Evolutionary conservation across 2,329 filamentous ascomycete genomes (phyloP).

Genomic region (Lecanoromycetidae sp.): DNA sequence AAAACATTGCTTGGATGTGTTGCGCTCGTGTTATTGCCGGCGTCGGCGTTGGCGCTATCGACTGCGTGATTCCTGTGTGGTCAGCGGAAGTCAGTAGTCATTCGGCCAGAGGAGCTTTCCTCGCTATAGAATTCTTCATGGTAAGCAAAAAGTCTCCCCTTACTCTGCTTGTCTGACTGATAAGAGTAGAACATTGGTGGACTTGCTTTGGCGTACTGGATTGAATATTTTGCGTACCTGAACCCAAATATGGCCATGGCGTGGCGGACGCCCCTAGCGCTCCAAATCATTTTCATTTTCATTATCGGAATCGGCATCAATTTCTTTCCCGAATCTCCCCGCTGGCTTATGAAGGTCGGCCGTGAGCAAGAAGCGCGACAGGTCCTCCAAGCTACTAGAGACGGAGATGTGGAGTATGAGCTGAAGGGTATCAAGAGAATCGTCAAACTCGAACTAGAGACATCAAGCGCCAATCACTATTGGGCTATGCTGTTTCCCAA

Average conservation of each 20-base stretch:
- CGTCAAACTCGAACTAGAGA: constrained; percentile 19
- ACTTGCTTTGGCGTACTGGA: constrained; percentile 20
- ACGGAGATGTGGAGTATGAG: constrained; percentile 31
- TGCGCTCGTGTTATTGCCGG: constrained; percentile 45
- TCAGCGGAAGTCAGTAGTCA: constrained; percentile 20
- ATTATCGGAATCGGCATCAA: constrained; percentile 19
- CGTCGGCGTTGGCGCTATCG: constrained; percentile 38
- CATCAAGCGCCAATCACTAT: constrained; percentile 17
- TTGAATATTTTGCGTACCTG: constrained; percentile 19
- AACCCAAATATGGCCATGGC: constrained; percentile 17
- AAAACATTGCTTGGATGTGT: constrained; percentile 59
- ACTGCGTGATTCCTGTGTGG: constrained; percentile 17
- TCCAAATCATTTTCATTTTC: constrained; percentile 19
- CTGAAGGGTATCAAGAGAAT: constrained; percentile 17
- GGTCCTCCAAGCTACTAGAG: constrained; percentile 17
- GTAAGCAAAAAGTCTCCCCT: neutral
- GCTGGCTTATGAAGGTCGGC: constrained; percentile 20
- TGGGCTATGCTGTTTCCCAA: constrained; percentile 19
- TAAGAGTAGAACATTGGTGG: constrained; percentile 19
- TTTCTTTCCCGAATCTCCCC: constrained; percentile 19
- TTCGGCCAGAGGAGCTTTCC: constrained; percentile 17
- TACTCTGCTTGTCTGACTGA: neutral
- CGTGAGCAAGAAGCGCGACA: constrained; percentile 18
- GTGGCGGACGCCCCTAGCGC: constrained; percentile 18
- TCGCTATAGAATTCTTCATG: constrained; percentile 19